Base-by-base conservation (phyloP, 2,329 filamentous ascomycete species). In the Conoideocrella luteorostrata region DNA sequence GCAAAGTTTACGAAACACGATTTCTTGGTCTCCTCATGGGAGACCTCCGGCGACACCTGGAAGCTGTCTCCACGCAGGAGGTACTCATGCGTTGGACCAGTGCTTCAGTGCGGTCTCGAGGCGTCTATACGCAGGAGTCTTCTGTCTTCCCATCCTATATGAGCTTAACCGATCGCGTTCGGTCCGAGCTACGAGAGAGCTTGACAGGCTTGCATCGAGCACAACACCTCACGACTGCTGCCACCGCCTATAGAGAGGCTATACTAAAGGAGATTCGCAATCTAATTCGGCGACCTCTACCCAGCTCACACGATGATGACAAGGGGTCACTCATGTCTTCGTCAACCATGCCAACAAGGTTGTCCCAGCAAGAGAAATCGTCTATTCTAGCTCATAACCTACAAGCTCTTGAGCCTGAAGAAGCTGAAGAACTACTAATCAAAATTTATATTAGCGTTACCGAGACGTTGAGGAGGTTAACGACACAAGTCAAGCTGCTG, bases 281-380 rank as follows among this genome's bases (percentile, higher is more conserved):
- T 26, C 71, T 97, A 38, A 90, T 98, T 39, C 79, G 89, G 42
- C 80, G 82, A 45, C 86, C 91, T 20, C 72, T 98, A 29, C 93
- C 93, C 1, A 95, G 89, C 57, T 95, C 91, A 10, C 93, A 81
- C 54, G 93, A 98, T 47, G 91, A 97, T 53, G 93, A 98, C 59
- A 87, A 84, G 48, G 88, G 93, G 60, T 95, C 89, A 65, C 90
- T 90, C 1, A 76, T 82, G 1, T 94, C 90, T 3, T 95, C 91
- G 1, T 70, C 80, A 43, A 77, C 78, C 48, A 78, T 80, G 33
- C 82, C 82, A 22, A 78, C 78, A 46, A 78, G 81, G 50, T 68
- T 83, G 33, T 86, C 80, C 15, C 86, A 88, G 53, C 87, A 95
- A 56, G 90, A 97, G 52, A 96, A 93, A 59, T 95, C 90, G 1